Percentiles rank a stretch among this genome's conserved stretches.
Evolutionary conservation across 2,329 filamentous ascomycete genomes (phyloP).

Genomic region (Simplicillium sp.): DNA sequence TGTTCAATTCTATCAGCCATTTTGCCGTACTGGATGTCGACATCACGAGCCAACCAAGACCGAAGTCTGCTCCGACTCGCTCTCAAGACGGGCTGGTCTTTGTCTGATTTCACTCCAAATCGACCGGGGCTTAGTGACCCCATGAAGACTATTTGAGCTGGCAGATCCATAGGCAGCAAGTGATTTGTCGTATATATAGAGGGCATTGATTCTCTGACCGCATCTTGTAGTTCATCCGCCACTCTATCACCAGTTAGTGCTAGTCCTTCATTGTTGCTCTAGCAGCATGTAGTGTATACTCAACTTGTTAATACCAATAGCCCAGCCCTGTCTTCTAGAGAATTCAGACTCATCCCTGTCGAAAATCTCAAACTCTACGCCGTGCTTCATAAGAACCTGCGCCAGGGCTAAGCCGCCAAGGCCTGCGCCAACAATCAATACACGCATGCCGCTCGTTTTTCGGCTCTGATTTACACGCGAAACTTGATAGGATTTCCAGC

Average conservation of each 20-base stretch:
- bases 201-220: background rate
- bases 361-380: slow-evolving; percentile 24
- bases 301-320: slow-evolving; percentile 17
- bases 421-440: slow-evolving; percentile 31
- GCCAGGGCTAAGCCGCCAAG: slow-evolving; percentile 31
- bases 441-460: slow-evolving; percentile 5
- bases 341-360: slow-evolving; percentile 22
- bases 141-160: slow-evolving; percentile 12
- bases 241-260: too few relatives aligned
- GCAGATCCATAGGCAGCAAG: slow-evolving; percentile 14
- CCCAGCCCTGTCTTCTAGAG: slow-evolving; percentile 17
- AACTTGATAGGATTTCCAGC: too few relatives aligned
- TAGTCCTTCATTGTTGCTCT: too few relatives aligned
- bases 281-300: slow-evolving; percentile 4
- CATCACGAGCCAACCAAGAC: slow-evolving; percentile 14
- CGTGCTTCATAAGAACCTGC: slow-evolving; percentile 23
- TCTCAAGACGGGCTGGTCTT: slow-evolving; percentile 15
- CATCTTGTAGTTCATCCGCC: too few relatives aligned
- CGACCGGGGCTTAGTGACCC: slow-evolving; percentile 9
- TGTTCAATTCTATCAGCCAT: slow-evolving; percentile 19
- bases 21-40: slow-evolving; percentile 29
- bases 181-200: slow-evolving; percentile 11
- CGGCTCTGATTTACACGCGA: too few relatives aligned
- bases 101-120: too few relatives aligned
- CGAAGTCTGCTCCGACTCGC: slow-evolving; percentile 15